These are phyloP conservation scores for Hevea brasiliensis DNA, from an alignment of 345 rosid species.

Conservation along the genomic window DNA sequence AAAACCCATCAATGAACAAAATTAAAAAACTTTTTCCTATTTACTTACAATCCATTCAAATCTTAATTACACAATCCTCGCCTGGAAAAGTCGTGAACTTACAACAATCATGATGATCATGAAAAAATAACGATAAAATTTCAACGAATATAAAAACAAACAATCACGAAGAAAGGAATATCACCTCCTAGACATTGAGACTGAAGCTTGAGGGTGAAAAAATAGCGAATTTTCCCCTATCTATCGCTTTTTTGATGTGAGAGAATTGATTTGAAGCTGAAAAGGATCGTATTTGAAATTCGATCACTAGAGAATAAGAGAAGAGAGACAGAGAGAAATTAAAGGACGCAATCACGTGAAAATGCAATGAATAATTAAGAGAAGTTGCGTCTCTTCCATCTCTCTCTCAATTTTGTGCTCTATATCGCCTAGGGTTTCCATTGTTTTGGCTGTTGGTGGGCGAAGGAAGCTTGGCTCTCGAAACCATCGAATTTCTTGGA, in stretches of 20 bases:
- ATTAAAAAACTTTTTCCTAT: too few species aligned
- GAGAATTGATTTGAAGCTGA: neutral
- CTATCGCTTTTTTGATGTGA: too few species aligned
- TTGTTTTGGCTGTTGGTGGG: conserved; percentile 9
- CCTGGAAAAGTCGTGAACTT: too few species aligned
- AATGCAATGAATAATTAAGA: neutral
- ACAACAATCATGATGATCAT: neutral
- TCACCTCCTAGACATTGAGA: conserved; percentile 7
- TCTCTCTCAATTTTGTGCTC: neutral
- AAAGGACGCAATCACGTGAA: conserved; percentile 7
- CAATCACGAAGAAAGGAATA: neutral
- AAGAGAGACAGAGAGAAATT: neutral
- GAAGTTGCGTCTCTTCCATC: neutral
- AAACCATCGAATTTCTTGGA: too few species aligned
- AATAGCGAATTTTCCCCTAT: too few species aligned
- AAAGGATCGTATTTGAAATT: conserved; percentile 2
- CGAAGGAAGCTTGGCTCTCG: neutral
- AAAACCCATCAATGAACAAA: neutral
- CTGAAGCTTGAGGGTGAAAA: too few species aligned
- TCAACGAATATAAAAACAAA: neutral
- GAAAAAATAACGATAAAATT: neutral
- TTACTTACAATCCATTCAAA: too few species aligned
- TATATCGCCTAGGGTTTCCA: conserved; percentile 9
- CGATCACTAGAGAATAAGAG: neutral
- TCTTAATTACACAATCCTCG: too few species aligned